Conservation (phyloP, 2,329 filamentous ascomycete species). For the Domatiomyces globalis region DNA sequence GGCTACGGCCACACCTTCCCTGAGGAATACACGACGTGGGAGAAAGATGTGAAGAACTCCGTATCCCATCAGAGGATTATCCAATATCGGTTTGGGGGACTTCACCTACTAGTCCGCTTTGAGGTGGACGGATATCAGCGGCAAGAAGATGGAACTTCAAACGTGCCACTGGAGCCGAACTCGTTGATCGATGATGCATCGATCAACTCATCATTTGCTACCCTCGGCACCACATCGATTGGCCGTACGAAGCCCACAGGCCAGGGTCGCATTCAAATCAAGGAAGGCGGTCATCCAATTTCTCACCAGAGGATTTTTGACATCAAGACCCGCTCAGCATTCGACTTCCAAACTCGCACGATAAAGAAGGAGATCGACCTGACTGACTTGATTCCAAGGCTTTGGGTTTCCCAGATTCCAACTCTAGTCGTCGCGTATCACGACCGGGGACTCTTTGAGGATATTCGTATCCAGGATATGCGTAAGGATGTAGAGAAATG, state of each 20-base stretch:
- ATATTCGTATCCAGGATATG: constrained; percentile 29
- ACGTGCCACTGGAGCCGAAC: neutral
- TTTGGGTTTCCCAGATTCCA: constrained; percentile 39
- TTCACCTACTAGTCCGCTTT: constrained; percentile 41
- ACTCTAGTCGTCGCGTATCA: constrained; percentile 41
- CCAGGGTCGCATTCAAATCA: neutral
- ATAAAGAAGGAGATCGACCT: constrained; percentile 25
- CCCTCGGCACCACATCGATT: neutral
- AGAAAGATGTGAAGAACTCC: constrained; percentile 38
- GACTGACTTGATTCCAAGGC: constrained; percentile 28
- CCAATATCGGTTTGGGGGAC: constrained; percentile 41
- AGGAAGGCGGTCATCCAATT: constrained; percentile 1
- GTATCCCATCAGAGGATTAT: constrained; percentile 49
- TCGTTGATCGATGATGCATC: neutral
- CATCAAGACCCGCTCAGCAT: constrained; percentile 14
- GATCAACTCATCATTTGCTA: neutral
- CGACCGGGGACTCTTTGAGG: constrained; percentile 28
- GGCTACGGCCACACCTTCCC: constrained; percentile 56
- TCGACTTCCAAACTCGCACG: constrained; percentile 40
- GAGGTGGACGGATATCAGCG: constrained; percentile 44
- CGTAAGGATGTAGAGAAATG: constrained; percentile 26
- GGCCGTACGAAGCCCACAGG: neutral
- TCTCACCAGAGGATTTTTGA: constrained; percentile 1
- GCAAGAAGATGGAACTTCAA: neutral
- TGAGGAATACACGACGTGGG: constrained; percentile 53